Evolutionary conservation across 345 rosid species (phyloP), one percentile per base, ranked within the genome.

Genomic region (Carallia pectinifolia): DNA sequence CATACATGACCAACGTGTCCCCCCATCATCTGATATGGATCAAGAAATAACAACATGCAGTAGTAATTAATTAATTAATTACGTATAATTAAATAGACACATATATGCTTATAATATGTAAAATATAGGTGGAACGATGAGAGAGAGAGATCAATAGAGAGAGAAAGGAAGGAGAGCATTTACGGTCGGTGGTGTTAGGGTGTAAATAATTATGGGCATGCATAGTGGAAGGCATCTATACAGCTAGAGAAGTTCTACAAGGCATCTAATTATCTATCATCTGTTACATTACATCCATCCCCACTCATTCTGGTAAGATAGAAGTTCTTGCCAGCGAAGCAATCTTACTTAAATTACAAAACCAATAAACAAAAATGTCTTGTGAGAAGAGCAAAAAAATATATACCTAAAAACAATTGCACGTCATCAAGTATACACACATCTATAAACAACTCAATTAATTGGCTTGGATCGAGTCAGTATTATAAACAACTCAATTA

Each of bases 251-350:
- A 58, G 58, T 48, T 47, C 48, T 48, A 10, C 77, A 80, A 70
- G 77, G 76, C 75, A 73, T 69, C 80, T 55, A 62, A 19, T 23
- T 23, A 23, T 17, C 37, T 52, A 23, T 13, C 36, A 23, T 31
- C 55, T 27, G 30, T 60, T 12, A 33, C 18, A 6, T 27, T 40
- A 8, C 16, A 5, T 61, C 66, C 8, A 50, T 55, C n/a, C 66
- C 60, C 34, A 56, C 34, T 10, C 53, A 23, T 60, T 52, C 54
- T 33, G 66, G 60, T 54, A 39, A 31, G 54, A 53, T 23, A 23
- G 37, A 34, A 54, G 62, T 65, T 73, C 71, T 53, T 65, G 72
- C 80, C 80, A 80, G 69, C 68, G 27, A 76, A 72, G 75, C 80
- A 53, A 23, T 54, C 23, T 23, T 55, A 58, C 34, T 23, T 34